Conservation (phyloP, 2,329 filamentous ascomycete species). For the Neoscytalidium dimidiatum region DNA sequence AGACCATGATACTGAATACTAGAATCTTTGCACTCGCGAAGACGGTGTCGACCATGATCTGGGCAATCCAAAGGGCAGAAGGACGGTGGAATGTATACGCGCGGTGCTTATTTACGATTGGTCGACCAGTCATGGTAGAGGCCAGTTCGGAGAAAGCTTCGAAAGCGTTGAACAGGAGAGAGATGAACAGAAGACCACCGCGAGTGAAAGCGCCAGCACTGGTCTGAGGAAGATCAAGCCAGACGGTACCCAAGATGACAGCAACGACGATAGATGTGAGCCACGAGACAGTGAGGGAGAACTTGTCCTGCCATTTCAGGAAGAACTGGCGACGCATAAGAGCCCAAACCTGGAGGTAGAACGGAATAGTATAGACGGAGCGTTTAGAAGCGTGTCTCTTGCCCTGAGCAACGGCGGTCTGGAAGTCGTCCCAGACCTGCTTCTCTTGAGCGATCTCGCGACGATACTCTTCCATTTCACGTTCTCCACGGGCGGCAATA, state of each 20-base stretch:
- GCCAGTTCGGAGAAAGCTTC: slow-evolving; percentile 79
- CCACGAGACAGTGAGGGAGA: slow-evolving; percentile 75
- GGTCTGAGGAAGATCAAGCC: slow-evolving; percentile 66
- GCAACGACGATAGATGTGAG: slow-evolving; percentile 70
- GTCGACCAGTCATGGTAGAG: slow-evolving; percentile 72
- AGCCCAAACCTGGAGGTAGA: slow-evolving; percentile 80
- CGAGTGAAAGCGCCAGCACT: slow-evolving; percentile 74
- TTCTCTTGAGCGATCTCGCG: slow-evolving; percentile 64
- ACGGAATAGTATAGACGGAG: slow-evolving; percentile 82
- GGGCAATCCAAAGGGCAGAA: slow-evolving; percentile 79
- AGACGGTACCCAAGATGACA: slow-evolving; percentile 78
- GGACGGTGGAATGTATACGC: slow-evolving; percentile 82
- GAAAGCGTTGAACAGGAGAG: slow-evolving; percentile 84
- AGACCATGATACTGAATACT: slow-evolving; percentile 67
- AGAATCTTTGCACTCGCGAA: slow-evolving; percentile 72
- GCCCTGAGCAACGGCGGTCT: slow-evolving; percentile 71
- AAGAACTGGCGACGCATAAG: slow-evolving; percentile 82
- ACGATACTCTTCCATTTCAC: slow-evolving; percentile 72
- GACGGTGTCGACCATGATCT: slow-evolving; percentile 75
- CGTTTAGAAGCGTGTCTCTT: slow-evolving; percentile 73
- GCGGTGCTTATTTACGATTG: slow-evolving; percentile 81
- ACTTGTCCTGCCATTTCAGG: slow-evolving; percentile 83
- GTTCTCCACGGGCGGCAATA: slow-evolving; percentile 57
- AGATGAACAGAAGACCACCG: slow-evolving; percentile 78
- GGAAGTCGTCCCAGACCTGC: slow-evolving; percentile 73